A percentile compares a stretch with the other conserved stretches of the same genome.
phyloP scores from a whole-genome alignment of 2,329 filamentous ascomycete genomes.

The Coniochaeta ligniaria region DNA sequence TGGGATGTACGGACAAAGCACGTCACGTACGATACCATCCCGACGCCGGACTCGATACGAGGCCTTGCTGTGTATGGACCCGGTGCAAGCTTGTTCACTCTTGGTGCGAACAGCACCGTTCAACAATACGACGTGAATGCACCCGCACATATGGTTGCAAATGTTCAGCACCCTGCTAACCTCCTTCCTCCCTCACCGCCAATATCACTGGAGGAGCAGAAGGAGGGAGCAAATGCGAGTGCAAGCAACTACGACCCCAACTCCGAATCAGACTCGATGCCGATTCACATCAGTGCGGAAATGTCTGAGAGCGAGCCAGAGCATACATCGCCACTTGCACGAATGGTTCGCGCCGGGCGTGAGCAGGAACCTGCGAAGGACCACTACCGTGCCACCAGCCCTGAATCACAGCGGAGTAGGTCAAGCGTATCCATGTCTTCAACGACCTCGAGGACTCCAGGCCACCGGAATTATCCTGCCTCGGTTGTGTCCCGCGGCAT shows the following conservation, averaged over 20 bases:
- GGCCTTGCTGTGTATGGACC: constrained; percentile 85
- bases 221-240: constrained; percentile 42
- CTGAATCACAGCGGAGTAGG: constrained; percentile 50
- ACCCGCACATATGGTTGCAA: constrained; percentile 70
- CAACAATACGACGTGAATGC: constrained; percentile 95
- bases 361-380: constrained; percentile 54
- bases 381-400: constrained; percentile 59
- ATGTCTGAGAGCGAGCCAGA: constrained; percentile 73
- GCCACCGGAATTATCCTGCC: constrained; percentile 31
- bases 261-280: constrained; percentile 43
- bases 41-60: constrained; percentile 72
- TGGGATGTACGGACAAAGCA: constrained; percentile 99
- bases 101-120: constrained; percentile 80
- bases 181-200: constrained; percentile 75
- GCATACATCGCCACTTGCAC: constrained; percentile 66
- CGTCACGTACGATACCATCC: constrained; percentile 82
- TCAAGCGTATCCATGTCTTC: constrained; percentile 51
- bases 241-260: constrained; percentile 17
- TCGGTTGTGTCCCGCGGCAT: constrained; percentile 46
- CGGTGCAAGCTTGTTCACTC: constrained; percentile 84
- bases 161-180: constrained; percentile 78
- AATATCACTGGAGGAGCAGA: constrained; percentile 69
- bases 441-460: constrained; percentile 43
- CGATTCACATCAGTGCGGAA: constrained; percentile 48
- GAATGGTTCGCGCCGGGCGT: constrained; percentile 62